phyloP scores from a whole-genome alignment of 805 yeast genomes.

The Cyberlindnera amylophila region DNA sequence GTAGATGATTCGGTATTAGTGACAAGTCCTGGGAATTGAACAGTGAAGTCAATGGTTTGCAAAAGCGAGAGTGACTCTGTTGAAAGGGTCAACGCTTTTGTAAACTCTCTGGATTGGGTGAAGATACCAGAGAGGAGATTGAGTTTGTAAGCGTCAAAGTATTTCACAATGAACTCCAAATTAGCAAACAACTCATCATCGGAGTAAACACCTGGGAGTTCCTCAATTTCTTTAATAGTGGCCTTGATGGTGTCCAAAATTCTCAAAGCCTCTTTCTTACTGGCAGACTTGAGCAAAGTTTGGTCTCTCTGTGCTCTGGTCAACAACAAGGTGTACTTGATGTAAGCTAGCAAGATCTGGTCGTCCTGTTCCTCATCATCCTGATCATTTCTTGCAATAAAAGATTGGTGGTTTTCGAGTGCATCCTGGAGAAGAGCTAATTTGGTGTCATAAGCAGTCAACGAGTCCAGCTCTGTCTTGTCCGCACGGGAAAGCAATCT shows the following conservation, averaged over 20 bases:
- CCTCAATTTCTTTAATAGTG: conserved; percentile 58
- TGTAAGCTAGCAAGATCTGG: conserved; percentile 71
- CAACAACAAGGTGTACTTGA: conserved; percentile 62
- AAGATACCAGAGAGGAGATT: conserved; percentile 44
- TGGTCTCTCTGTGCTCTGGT: conserved; percentile 70
- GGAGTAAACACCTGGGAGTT: conserved; percentile 88
- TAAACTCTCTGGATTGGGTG: conserved; percentile 35
- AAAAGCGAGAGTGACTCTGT: conserved; percentile 28
- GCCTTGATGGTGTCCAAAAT: conserved; percentile 40
- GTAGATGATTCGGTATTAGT: conserved; percentile 31
- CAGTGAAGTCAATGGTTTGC: conserved; percentile 4
- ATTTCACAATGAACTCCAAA: conserved; percentile 45
- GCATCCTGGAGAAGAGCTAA: conserved; percentile 69
- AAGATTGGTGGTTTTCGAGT: conserved; percentile 53
- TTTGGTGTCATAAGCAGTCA: conserved; percentile 50
- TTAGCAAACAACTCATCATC: conserved; percentile 65
- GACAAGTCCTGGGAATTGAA: conserved; percentile 32
- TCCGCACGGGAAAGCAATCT: conserved; percentile 45
- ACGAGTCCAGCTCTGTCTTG: conserved; percentile 30
- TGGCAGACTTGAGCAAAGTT: conserved; percentile 21
- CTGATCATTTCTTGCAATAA: conserved; percentile 46
- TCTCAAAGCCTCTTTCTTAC: conserved; percentile 33
- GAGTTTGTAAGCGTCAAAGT: conserved; percentile 43
- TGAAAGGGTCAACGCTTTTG: conserved; percentile 46
- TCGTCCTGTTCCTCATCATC: conserved; percentile 53